Evolutionary conservation across 1,139 yeast genomes (phyloP), one percentile per base, ranked within the genome.

Genomic region (Meyerozyma carpophila): DNA sequence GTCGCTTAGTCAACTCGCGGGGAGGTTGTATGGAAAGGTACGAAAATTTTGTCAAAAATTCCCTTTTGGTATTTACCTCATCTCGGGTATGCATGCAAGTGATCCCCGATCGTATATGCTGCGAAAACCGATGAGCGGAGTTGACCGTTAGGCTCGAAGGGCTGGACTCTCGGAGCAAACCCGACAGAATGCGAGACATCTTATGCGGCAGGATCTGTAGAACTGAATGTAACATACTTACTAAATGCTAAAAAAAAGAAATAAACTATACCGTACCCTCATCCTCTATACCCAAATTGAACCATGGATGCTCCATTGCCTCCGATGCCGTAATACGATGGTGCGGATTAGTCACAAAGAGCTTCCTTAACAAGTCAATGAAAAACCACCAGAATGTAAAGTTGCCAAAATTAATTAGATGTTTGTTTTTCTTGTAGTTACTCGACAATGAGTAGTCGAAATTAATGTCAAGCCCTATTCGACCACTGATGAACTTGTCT

Each of bases 361-460:
- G 66, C 50, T 75, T 75, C 47, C 76, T 73, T 41, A 84, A 67
- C 54, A 85, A 66, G 61, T 85, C 93, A 47, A 84, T 73, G 56
- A 83, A 84, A 62, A 77, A 78, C 73, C 79, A 85, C 93, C 93
- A 85, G 56, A 85, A 85, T 32, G 81, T 75, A 59, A 84, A 83
- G 46, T 81, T 79, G 43, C 76, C 68, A 68, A 67, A 56, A 64
- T 68, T 59, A 50, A 70, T 61, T 64, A 68, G 45, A 47, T 63
- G 63, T 52, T 63, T 62, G 55, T 76, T 76, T 41, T 58, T 59
- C 37, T 66, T 69, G 58, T 65, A 76, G 52, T 77, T 73, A 38
- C 56, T 61, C 43, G 70, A 66, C 38, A 72, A 55, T 24, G 73
- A 63, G 48, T 61, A 63, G 51, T 70, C 75, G 45, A 68, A 66